phyloP scores from a whole-genome alignment of 345 rosid species.

The Cardiospermum halicacabum region DNA sequence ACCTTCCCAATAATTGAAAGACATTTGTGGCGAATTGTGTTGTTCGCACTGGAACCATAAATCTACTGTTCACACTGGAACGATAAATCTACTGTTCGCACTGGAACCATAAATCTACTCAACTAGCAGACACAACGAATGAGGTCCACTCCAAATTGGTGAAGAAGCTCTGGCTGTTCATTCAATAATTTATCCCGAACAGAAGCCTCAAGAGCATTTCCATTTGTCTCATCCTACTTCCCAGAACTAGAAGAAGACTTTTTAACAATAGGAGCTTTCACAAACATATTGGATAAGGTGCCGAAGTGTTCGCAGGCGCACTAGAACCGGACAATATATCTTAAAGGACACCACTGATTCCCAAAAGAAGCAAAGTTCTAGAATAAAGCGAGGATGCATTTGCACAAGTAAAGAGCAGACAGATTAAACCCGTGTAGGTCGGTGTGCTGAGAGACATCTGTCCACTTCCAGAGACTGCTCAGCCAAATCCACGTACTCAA shows the following conservation, averaged over 20 bases:
- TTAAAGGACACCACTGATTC: conserved; percentile 86
- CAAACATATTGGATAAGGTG: conserved; percentile 57
- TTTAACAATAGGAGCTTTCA: conserved; percentile 65
- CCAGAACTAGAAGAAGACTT: conserved; percentile 64
- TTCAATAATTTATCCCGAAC: conserved; percentile 76
- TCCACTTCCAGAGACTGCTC: conserved; percentile 98
- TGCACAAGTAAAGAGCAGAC: conserved; percentile 94
- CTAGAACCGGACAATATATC: conserved; percentile 91
- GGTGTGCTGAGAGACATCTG: conserved; percentile 88
- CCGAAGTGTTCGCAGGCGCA: conserved; percentile 70
- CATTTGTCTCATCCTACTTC: conserved; percentile 59
- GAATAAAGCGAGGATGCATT: conserved; percentile 93
- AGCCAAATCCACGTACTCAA: conserved; percentile 99
- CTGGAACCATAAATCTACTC: conserved; percentile 94
- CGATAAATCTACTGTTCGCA: no score
- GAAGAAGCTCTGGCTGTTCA: conserved; percentile 91
- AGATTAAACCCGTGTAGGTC: conserved; percentile 95
- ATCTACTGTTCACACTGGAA: no score
- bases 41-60: no score
- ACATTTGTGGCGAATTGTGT: conserved; percentile 92
- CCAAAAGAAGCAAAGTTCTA: conserved; percentile 89
- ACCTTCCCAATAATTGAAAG: conserved; percentile 91
- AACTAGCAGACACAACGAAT: conserved; percentile 41
- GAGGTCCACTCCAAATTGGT: conserved; percentile 93
- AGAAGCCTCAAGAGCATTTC: conserved; percentile 50